These are phyloP conservation scores for Vanderwaltozyma yarrowii DNA, from an alignment of 805 yeast genomes.

Conservation along the genomic window DNA sequence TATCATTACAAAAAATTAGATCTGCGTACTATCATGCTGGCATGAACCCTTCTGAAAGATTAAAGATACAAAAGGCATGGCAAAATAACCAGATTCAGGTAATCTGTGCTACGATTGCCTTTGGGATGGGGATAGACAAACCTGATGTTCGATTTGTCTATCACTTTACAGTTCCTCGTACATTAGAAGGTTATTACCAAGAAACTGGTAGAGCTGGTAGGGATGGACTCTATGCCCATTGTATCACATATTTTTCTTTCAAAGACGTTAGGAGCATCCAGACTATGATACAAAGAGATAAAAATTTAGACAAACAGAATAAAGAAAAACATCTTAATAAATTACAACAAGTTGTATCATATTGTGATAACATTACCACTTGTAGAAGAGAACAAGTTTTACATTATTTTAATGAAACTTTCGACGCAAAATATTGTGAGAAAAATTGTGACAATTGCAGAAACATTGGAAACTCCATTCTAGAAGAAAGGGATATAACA, in stretches of 20 bases:
- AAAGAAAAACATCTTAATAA: constrained; percentile 72
- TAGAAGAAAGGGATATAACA: constrained; percentile 61
- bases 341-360: constrained; percentile 75
- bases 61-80: constrained; percentile 68
- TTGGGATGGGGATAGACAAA: constrained; percentile 99
- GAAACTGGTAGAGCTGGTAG: constrained; percentile 99
- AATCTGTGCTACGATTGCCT: constrained; percentile 96
- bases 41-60: constrained; percentile 67
- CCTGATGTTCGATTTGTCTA: constrained; percentile 90
- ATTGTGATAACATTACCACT: constrained; percentile 85
- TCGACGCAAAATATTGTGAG: constrained; percentile 55
- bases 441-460: constrained; percentile 82
- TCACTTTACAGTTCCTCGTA: constrained; percentile 81
- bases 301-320: constrained; percentile 50
- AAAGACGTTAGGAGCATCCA: constrained; percentile 72
- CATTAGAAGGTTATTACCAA: constrained; percentile 93
- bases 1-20: constrained; percentile 48
- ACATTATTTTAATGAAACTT: constrained; percentile 81
- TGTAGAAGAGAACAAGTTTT: constrained; percentile 86
- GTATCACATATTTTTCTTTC: constrained; percentile 74
- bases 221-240: constrained; percentile 77
- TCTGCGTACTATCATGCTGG: constrained; percentile 91
- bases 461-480: constrained; percentile 33
- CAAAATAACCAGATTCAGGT: constrained; percentile 61
- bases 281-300: constrained; percentile 68